These are phyloP conservation scores for Neoconidiobolus thromboides DNA, from an alignment of 371 early-diverging fungal species.

Conservation along the genomic window DNA sequence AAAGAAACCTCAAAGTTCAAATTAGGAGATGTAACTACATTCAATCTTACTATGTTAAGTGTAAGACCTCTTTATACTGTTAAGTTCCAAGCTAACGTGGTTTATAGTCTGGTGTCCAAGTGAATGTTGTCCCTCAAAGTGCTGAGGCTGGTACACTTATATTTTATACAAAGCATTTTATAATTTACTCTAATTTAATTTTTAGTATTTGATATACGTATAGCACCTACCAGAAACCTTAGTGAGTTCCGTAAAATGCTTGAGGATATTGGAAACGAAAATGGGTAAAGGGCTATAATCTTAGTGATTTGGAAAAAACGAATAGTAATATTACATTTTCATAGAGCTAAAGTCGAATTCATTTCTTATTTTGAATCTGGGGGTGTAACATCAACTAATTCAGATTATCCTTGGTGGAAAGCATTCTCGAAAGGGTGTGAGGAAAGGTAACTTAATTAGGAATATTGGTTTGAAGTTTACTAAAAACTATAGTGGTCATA, in stretches of 20 bases:
- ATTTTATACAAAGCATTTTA: no score
- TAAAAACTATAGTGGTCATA: conserved; percentile 8
- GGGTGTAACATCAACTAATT: not conserved
- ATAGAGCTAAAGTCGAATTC: not conserved
- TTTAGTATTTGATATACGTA: conserved; percentile 39
- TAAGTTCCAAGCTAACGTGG: no score
- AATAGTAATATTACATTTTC: not conserved
- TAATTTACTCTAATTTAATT: not conserved
- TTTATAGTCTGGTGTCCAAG: conserved; percentile 24
- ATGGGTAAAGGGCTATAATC: not conserved
- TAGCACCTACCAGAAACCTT: conserved; percentile 37
- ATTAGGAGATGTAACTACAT: conserved; percentile 57
- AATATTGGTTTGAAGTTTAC: not conserved
- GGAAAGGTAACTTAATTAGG: not conserved
- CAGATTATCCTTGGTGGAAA: conserved; percentile 2
- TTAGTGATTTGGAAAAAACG: not conserved
- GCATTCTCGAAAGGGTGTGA: not conserved
- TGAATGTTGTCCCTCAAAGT: conserved; percentile 46
- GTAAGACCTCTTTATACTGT: no score
- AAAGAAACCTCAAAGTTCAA: conserved; percentile 14
- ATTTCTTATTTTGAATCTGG: not conserved
- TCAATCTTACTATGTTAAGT: conserved; percentile 45
- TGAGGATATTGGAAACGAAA: conserved; percentile 8
- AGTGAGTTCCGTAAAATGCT: conserved; percentile 25
- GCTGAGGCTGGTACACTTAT: conserved; percentile 20